phyloP scores from a whole-genome alignment of 768 basidiomycete genomes.

The Phaeolepiota aurea region DNA sequence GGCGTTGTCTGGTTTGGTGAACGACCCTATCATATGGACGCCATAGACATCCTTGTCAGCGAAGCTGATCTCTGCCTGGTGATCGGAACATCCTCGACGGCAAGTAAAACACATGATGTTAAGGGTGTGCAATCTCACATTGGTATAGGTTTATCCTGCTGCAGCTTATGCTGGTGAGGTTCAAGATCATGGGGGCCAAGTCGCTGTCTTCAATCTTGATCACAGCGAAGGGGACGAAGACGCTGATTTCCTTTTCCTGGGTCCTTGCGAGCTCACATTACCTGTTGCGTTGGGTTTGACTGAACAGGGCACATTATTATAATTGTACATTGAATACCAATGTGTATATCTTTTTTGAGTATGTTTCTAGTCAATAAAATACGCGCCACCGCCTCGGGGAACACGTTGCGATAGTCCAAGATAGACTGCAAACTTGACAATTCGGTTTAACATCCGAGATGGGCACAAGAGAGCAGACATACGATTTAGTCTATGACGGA shows the following conservation, averaged over 20 bases:
- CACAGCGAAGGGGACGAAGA: constrained; percentile 24
- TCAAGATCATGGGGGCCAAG: constrained; percentile 24
- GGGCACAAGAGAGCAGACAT: background rate
- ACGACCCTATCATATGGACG: constrained; percentile 23
- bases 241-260: constrained; percentile 42
- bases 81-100: constrained; percentile 46
- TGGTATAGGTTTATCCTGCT: constrained; percentile 33
- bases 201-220: constrained; percentile 32
- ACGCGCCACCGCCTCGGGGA: background rate
- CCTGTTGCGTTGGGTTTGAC: constrained; percentile 29
- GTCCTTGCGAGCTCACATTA: constrained; percentile 38
- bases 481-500: background rate
- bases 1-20: constrained; percentile 59
- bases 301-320: background rate
- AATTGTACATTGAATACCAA: background rate
- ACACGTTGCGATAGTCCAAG: too few relatives aligned
- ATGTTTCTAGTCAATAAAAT: background rate
- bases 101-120: constrained; percentile 7
- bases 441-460: background rate
- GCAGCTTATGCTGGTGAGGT: constrained; percentile 27
- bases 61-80: constrained; percentile 45
- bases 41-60: constrained; percentile 31
- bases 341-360: background rate
- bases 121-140: background rate
- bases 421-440: background rate